phyloP scores from a whole-genome alignment of 2,329 filamentous ascomycete genomes.

The Diaporthe sp. region DNA sequence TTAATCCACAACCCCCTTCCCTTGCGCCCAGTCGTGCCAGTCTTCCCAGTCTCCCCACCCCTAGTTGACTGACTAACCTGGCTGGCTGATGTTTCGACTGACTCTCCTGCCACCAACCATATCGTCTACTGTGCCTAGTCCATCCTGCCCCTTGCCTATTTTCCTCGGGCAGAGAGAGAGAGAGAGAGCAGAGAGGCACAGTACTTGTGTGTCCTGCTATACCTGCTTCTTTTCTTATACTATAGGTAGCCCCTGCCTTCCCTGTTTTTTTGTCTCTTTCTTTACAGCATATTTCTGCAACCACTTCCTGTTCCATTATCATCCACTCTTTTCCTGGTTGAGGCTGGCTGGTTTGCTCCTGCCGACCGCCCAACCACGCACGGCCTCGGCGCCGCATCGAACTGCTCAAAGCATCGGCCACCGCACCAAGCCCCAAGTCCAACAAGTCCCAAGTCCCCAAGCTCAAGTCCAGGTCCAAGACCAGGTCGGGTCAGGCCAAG shows the following conservation, averaged over 20 bases:
- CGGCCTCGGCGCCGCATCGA: neutral
- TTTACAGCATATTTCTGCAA: constrained; percentile 9
- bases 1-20: constrained; percentile 15
- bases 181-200: too few species aligned
- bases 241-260: constrained; percentile 18
- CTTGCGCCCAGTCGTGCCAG: neutral
- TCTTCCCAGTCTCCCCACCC: constrained; percentile 1
- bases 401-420: constrained; percentile 17
- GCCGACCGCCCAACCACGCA: neutral
- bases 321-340: neutral
- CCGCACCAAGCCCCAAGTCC: neutral
- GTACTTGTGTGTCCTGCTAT: neutral
- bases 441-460: neutral
- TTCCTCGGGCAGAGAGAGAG: neutral
- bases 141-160: constrained; percentile 4
- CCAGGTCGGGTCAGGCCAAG: neutral
- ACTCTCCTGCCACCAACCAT: constrained; percentile 25
- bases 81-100: constrained; percentile 17
- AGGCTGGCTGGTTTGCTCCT: neutral
- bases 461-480: neutral
- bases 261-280: constrained; percentile 4
- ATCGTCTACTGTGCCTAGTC: neutral
- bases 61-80: constrained; percentile 5
- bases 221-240: constrained; percentile 1
- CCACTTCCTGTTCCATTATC: neutral